Conservation (phyloP, 371 early-diverging fungal genomes). For the Neoconidiobolus thromboides region DNA sequence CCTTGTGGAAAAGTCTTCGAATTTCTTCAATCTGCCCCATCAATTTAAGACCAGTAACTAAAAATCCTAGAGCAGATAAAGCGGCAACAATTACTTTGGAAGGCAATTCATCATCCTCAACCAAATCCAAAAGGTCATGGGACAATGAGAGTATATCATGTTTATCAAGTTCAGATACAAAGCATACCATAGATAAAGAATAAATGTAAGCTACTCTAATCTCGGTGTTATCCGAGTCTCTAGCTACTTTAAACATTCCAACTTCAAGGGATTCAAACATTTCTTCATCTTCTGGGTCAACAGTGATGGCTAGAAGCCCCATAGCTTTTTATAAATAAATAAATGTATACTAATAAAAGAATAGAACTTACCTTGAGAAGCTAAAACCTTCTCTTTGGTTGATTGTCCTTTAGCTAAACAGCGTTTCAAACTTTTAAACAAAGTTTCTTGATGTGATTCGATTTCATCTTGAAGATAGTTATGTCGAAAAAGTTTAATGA, state of each 20-base stretch:
- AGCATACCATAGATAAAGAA: background rate
- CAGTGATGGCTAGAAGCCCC: background rate
- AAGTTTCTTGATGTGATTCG: background rate
- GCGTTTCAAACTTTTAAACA: background rate
- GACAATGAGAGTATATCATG: background rate
- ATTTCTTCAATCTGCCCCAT: background rate
- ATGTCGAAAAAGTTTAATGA: background rate
- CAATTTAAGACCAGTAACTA: background rate
- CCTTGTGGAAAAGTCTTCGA: background rate
- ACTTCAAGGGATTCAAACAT: constrained; percentile 4
- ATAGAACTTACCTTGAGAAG: background rate
- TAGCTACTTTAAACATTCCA: constrained; percentile 5
- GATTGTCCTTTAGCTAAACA: background rate
- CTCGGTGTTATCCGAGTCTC: background rate
- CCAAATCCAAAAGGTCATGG: background rate
- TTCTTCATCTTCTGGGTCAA: constrained; percentile 6
- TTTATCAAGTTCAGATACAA: constrained; percentile 1
- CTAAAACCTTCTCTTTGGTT: constrained; percentile 2
- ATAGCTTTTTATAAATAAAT: background rate
- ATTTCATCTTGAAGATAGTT: background rate
- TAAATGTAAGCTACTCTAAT: background rate
- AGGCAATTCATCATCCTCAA: constrained; percentile 3
- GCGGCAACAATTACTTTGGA: background rate
- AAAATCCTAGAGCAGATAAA: background rate
- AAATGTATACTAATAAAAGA: too few relatives aligned